Evolutionary conservation across 805 yeast genomes (phyloP).

Genomic region (Suhomyces canberraensis): DNA sequence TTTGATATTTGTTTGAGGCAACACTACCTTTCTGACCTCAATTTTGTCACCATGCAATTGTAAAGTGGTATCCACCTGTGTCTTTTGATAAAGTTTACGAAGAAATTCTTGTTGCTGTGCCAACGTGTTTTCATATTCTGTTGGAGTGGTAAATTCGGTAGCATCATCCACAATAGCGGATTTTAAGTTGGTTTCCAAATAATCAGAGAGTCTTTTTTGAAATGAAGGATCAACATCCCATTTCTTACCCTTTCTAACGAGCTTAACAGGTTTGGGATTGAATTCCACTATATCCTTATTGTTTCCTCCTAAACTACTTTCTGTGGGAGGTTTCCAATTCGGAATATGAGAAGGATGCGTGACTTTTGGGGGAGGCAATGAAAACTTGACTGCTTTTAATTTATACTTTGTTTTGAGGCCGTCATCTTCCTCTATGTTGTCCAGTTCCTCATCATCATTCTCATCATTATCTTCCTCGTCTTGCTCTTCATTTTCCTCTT

Average conservation of each 20-base stretch:
- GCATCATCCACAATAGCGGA: constrained; percentile 39
- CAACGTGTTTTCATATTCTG: constrained; percentile 61
- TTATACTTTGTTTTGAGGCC: constrained; percentile 17
- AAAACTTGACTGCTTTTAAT: constrained; percentile 26
- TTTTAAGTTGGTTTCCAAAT: constrained; percentile 26
- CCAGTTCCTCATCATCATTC: constrained; percentile 4
- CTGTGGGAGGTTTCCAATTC: constrained; percentile 33
- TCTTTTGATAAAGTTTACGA: constrained; percentile 44
- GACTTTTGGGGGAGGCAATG: constrained; percentile 33
- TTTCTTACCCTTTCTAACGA: constrained; percentile 14
- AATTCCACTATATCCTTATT: constrained; percentile 23
- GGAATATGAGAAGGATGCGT: constrained; percentile 47
- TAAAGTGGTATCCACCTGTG: constrained; percentile 31
- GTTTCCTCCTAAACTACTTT: constrained; percentile 13
- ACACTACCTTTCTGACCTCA: constrained; percentile 43
- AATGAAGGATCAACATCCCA: constrained; percentile 24
- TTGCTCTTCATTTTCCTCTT: background rate
- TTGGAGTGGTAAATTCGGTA: constrained; percentile 34
- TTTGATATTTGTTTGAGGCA: constrained; percentile 40
- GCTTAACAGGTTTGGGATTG: constrained; percentile 26
- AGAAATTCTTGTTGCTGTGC: constrained; percentile 49
- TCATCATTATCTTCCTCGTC: constrained; percentile 5
- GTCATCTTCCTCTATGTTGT: constrained; percentile 5
- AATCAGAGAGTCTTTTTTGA: constrained; percentile 22
- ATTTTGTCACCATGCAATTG: constrained; percentile 47